Evolutionary conservation across 768 basidiomycete species (phyloP).

Genomic region (Tulasnella sp.): DNA sequence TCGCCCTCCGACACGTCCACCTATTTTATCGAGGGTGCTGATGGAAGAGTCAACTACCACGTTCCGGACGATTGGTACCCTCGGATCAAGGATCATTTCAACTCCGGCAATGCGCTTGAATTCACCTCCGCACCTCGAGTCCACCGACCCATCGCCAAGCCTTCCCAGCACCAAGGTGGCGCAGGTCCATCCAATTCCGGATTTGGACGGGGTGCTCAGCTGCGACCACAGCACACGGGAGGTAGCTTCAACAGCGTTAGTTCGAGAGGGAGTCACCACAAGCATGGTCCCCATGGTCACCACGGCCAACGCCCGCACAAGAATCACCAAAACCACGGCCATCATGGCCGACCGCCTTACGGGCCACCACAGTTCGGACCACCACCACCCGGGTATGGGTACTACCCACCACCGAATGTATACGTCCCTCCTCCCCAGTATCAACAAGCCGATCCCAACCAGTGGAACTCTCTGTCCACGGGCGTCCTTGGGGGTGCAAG

Average conservation of each 20-base stretch:
- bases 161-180: background rate
- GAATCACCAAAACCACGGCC: background rate
- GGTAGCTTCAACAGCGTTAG: too few relatives aligned
- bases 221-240: too few relatives aligned
- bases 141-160: background rate
- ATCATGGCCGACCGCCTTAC: background rate
- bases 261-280: too few relatives aligned
- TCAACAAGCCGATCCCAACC: background rate
- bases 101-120: background rate
- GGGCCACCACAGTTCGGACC: background rate
- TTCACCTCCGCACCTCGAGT: background rate
- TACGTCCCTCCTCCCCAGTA: background rate
- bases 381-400: background rate
- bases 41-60: slow-evolving; percentile 3
- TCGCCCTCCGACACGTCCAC: background rate
- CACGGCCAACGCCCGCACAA: too few relatives aligned
- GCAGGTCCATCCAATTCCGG: background rate
- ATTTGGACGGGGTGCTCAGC: background rate
- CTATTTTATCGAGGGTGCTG: slow-evolving; percentile 9
- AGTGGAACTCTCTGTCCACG: background rate
- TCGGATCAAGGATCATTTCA: background rate
- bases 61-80: slow-evolving; percentile 11
- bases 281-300: too few relatives aligned
- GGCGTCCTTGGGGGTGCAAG: background rate
- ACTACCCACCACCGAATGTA: background rate